Conservation (phyloP, 768 basidiomycete genomes). For the Pleurotus tuoliensis region DNA sequence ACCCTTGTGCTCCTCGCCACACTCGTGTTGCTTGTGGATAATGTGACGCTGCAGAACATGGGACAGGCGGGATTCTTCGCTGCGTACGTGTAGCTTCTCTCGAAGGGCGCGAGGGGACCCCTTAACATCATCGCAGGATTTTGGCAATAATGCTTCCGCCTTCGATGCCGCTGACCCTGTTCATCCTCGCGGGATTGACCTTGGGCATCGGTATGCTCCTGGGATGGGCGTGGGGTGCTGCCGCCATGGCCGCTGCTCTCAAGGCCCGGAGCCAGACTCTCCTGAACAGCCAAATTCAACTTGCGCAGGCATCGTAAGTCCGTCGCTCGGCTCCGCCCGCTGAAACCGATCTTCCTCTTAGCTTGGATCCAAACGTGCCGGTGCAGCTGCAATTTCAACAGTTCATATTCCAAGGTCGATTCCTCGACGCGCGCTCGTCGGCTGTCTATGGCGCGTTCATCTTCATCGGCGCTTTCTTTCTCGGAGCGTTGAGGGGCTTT, state of each 20-base stretch:
- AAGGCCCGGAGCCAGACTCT: conserved; percentile 31
- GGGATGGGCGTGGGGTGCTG: conserved; percentile 45
- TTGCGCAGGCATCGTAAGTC: conserved; percentile 32
- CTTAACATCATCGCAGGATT: too few species aligned
- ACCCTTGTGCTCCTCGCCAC: conserved; percentile 26
- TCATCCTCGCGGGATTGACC: conserved; percentile 18
- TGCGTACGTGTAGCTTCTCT: conserved; percentile 17
- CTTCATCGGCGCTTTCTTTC: conserved; percentile 37
- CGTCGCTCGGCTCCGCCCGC: neutral
- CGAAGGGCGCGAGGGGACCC: too few species aligned
- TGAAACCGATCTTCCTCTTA: conserved; percentile 1
- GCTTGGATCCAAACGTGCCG: conserved; percentile 15
- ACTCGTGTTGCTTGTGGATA: conserved; percentile 32
- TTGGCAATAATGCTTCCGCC: neutral
- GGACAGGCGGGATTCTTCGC: conserved; percentile 40
- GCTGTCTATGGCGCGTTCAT: conserved; percentile 42
- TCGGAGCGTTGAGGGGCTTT: conserved; percentile 34
- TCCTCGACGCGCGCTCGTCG: conserved; percentile 39
- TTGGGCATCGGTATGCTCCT: conserved; percentile 41
- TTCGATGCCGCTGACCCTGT: conserved; percentile 1
- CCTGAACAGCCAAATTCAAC: conserved; percentile 28
- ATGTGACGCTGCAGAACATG: conserved; percentile 27
- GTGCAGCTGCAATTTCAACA: conserved; percentile 24
- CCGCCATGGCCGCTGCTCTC: conserved; percentile 38
- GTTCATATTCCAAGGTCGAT: conserved; percentile 34